Conservation (phyloP, 345 rosid species). For the Sonneratia caseolaris region DNA sequence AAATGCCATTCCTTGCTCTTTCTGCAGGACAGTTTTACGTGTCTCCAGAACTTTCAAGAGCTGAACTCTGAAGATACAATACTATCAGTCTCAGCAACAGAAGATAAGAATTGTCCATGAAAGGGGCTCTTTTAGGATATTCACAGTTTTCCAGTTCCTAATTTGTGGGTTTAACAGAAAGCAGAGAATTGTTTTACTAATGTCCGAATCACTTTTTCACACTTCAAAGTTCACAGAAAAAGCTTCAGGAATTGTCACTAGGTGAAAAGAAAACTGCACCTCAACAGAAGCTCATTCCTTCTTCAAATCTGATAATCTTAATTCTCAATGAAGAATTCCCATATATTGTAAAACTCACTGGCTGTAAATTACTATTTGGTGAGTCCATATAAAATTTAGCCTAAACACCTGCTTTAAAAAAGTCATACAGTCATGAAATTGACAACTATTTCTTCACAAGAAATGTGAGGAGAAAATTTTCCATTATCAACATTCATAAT, state of each 20-base stretch:
- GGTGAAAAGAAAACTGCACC: background rate
- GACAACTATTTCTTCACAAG: background rate
- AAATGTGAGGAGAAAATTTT: background rate
- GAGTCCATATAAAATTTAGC: background rate
- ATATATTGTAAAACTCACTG: background rate
- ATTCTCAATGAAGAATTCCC: too few relatives aligned
- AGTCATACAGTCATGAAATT: too few relatives aligned
- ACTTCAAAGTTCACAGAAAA: background rate
- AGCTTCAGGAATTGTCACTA: background rate
- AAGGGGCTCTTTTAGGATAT: background rate
- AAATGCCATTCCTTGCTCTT: slow-evolving; percentile 99
- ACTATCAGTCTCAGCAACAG: background rate
- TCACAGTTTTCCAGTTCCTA: background rate
- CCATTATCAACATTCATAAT: background rate
- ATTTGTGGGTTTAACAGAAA: background rate
- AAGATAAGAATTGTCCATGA: background rate
- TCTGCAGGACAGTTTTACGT: slow-evolving; percentile 64
- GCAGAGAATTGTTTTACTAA: background rate
- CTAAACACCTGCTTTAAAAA: background rate
- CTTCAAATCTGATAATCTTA: background rate
- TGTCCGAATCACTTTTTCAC: background rate
- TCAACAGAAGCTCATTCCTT: background rate
- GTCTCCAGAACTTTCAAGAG: slow-evolving; percentile 86
- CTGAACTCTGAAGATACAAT: slow-evolving; percentile 45
- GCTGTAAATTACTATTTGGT: background rate